These are phyloP conservation scores for Penicillium vulpinum DNA, from an alignment of 2,329 filamentous ascomycete genomes.

Conservation along the genomic window DNA sequence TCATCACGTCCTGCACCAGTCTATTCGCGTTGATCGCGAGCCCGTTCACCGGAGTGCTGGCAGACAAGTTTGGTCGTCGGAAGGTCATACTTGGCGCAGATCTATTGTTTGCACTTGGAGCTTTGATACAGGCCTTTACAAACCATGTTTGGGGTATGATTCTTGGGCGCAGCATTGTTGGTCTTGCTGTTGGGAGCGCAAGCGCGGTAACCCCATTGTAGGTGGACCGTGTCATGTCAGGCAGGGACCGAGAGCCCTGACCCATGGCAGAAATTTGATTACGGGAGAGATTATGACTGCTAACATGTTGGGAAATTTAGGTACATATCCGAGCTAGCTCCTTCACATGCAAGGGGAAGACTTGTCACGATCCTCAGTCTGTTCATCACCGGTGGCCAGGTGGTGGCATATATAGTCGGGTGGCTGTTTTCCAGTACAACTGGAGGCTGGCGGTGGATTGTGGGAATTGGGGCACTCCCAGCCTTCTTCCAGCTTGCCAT, in stretches of 20 bases:
- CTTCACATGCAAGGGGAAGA: conserved; percentile 71
- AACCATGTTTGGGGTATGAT: conserved; percentile 49
- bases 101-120: conserved; percentile 47
- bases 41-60: conserved; percentile 55
- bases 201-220: conserved; percentile 78
- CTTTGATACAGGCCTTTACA: conserved; percentile 45
- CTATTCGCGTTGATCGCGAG: conserved; percentile 59
- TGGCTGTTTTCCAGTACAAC: conserved; percentile 66
- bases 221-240: conserved; percentile 18
- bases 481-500: conserved; percentile 70
- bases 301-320: conserved; percentile 25
- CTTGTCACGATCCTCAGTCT: conserved; percentile 79
- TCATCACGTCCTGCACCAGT: conserved; percentile 60
- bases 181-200: conserved; percentile 49
- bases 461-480: conserved; percentile 78
- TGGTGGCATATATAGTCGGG: conserved; percentile 81
- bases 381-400: conserved; percentile 84
- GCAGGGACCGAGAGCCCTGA: background rate
- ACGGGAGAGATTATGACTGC: background rate
- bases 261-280: background rate
- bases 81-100: conserved; percentile 51
- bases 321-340: conserved; percentile 84
- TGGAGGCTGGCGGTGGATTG: conserved; percentile 86
- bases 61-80: conserved; percentile 50
- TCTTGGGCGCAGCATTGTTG: conserved; percentile 48